phyloP scores from a whole-genome alignment of 2,329 filamentous ascomycete species.

The Aureobasidium musti region DNA sequence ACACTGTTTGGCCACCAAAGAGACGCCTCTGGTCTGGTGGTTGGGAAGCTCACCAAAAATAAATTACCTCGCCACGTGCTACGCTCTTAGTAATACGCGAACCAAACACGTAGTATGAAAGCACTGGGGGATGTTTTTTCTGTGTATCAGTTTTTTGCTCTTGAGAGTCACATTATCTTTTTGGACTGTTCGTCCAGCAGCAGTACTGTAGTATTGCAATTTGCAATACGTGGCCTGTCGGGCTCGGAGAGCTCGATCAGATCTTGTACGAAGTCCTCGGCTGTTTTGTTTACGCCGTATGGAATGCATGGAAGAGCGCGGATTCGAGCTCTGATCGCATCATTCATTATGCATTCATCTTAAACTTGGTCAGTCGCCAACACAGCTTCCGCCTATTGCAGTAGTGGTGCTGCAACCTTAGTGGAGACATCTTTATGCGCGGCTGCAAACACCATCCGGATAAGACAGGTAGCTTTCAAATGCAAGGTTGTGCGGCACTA shows the following conservation, averaged over 20 bases:
- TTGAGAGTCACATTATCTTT: not conserved
- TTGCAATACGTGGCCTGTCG: not conserved
- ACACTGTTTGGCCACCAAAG: slow-evolving; percentile 1
- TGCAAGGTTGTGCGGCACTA: too few species aligned
- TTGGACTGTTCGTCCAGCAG: not conserved
- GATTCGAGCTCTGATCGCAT: not conserved
- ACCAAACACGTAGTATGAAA: slow-evolving; percentile 3
- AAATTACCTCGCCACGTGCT: not conserved
- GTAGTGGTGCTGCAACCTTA: not conserved
- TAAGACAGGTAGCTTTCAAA: too few species aligned
- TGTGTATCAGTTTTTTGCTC: slow-evolving; percentile 8
- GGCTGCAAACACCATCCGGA: too few species aligned
- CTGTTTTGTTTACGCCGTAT: not conserved
- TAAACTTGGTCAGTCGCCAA: not conserved
- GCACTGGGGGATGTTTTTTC: not conserved
- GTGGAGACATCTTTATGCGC: too few species aligned
- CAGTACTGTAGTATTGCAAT: not conserved
- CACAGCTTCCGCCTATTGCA: not conserved
- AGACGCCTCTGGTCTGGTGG: not conserved
- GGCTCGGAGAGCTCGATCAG: not conserved
- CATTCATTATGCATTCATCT: not conserved
- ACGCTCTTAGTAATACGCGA: not conserved
- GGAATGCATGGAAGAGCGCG: not conserved
- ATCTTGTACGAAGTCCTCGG: not conserved
- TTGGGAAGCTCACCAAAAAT: slow-evolving; percentile 6